Percentiles rank a stretch among this genome's conserved stretches.
phyloP scores from a whole-genome alignment of 192 early-diverging fungal genomes.

The Umbelopsis isabellina region DNA sequence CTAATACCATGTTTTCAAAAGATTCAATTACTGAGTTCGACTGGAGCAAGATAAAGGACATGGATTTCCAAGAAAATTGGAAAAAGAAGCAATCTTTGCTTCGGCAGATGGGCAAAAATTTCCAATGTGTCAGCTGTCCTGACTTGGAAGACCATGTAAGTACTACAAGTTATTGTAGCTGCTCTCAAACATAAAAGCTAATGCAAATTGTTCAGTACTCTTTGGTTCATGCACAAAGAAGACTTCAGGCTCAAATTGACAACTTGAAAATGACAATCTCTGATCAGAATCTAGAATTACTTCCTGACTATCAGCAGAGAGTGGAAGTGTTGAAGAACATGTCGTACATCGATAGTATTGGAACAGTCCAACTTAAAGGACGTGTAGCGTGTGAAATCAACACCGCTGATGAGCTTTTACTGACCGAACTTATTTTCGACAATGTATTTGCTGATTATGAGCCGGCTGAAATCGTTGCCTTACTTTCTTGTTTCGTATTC shows the following conservation, averaged over 20 bases:
- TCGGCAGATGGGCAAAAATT: slow-evolving; percentile 45
- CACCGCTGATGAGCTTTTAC: slow-evolving; percentile 90
- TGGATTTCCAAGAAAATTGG: slow-evolving; percentile 83
- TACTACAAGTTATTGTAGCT: background rate
- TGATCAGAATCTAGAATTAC: slow-evolving; percentile 89
- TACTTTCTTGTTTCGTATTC: slow-evolving; percentile 94
- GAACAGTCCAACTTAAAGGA: slow-evolving; percentile 93
- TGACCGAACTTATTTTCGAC: slow-evolving; percentile 94
- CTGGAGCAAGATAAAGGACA: slow-evolving; percentile 83
- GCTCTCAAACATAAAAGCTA: background rate
- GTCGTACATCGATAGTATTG: slow-evolving; percentile 81
- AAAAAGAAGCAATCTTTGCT: slow-evolving; percentile 62
- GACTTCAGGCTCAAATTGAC: slow-evolving; percentile 71
- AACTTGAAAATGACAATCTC: slow-evolving; percentile 79
- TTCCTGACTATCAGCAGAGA: slow-evolving; percentile 92
- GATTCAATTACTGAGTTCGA: slow-evolving; percentile 67
- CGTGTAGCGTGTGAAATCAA: slow-evolving; percentile 97
- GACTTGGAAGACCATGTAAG: slow-evolving; percentile 78
- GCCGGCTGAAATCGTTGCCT: slow-evolving; percentile 91
- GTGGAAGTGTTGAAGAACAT: slow-evolving; percentile 83
- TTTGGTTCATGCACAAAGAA: slow-evolving; percentile 55
- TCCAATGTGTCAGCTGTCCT: slow-evolving; percentile 76
- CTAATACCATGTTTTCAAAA: slow-evolving; percentile 26
- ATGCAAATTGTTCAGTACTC: slow-evolving; percentile 44
- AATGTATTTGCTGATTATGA: slow-evolving; percentile 90